Base-by-base conservation (phyloP, 1,139 yeast genomes). In the Taphrina wiesneri region DNA sequence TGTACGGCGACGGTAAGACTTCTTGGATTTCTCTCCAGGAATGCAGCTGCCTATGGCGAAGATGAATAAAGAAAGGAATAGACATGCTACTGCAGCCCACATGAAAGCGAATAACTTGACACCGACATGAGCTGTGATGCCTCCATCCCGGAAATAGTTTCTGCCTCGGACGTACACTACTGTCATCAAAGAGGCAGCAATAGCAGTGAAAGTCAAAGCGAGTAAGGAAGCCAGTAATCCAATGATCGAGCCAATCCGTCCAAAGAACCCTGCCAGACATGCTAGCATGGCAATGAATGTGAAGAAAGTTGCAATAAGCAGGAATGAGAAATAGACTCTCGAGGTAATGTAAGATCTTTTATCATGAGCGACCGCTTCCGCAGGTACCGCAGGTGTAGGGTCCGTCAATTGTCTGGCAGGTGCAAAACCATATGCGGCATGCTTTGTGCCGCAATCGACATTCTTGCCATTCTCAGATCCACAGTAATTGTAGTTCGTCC, bases 401-500 rank as follows among this genome's bases (percentile, higher is more conserved):
- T 76, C 78, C 11, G 51, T 39, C 70, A 86, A 86, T 74, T 86
- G 86, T 63, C 81, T 81, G 59, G 74, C 78, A 36, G 92, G 92
- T 28, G 88, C 84, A 75, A 86, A 85, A 28, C 90, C 87, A 73
- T 79, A 86, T 32, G 86, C 93, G 25, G 92, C 84, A 25, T 71
- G 67, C 62, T 76, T 77, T 11, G 73, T 67, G 21, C 83, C 74
- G 77, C 93, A 87, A 68, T 80, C 74, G 65, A 73, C 69, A 69
- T 78, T 76, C 64, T 77, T 74, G 63, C 78, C 78, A 60, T 81
- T 79, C 69, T 76, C 73, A 28, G 77, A 83, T 34, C 81, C 85
- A 77, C 96, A 90, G 69, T 80, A 73, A 62, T 82, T 81, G 76
- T 88, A 89, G 71, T 81, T 79, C n/a, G 90, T 87, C 96, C 96